Percentiles rank a stretch among this genome's conserved stretches.
phyloP scores from a whole-genome alignment of 225 moss, liverwort and hornwort genomes.

The Climacium dendroides region DNA sequence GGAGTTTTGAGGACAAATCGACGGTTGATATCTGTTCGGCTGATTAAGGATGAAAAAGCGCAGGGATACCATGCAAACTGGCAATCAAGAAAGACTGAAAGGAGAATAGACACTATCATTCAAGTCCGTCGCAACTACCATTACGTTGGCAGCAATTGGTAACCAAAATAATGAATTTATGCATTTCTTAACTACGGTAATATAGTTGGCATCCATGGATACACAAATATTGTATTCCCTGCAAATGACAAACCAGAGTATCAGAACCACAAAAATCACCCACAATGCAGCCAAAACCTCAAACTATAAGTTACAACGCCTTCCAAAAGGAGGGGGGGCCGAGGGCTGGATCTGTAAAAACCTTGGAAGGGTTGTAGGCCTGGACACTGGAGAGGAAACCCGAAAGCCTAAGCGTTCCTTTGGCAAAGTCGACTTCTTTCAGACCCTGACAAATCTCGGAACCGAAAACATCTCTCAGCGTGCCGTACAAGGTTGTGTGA shows the following conservation, averaged over 20 bases:
- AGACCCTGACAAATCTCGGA: conserved; percentile 38
- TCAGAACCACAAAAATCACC: neutral
- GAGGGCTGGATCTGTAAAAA: neutral
- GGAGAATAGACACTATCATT: neutral
- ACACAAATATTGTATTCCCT: conserved; percentile 91
- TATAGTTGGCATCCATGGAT: conserved; percentile 34
- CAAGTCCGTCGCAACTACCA: neutral
- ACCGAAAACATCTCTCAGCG: conserved; percentile 64
- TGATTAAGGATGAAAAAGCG: conserved; percentile 29
- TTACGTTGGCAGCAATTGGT: neutral
- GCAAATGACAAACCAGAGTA: conserved; percentile 10
- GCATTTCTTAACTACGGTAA: neutral
- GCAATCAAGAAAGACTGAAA: neutral
- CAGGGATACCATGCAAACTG: neutral
- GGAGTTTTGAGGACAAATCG: conserved; percentile 85
- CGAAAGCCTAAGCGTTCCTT: conserved; percentile 55
- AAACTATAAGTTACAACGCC: neutral
- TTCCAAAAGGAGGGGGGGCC: neutral
- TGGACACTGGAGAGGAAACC: conserved; percentile 64
- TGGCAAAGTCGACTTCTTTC: conserved; percentile 56
- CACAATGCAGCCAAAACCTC: neutral
- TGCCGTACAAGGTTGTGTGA: conserved; percentile 47
- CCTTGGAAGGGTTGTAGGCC: conserved; percentile 62
- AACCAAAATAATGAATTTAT: neutral
- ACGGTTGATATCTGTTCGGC: conserved; percentile 65